Conservation (phyloP, 2,329 filamentous ascomycete genomes). For the Trichoderma semiorbis region DNA sequence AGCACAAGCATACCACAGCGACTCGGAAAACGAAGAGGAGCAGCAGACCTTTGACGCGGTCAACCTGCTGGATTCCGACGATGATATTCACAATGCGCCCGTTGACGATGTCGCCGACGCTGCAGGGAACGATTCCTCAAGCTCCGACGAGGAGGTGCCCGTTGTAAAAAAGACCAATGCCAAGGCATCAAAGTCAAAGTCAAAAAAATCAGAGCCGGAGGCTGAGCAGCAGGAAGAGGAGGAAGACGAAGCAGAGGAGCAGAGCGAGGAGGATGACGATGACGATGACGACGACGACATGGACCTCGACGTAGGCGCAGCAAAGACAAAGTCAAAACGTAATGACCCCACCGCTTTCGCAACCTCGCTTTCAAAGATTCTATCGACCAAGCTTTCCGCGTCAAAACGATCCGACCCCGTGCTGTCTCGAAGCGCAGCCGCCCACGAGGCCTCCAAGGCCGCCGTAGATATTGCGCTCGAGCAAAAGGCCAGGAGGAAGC, state of each 20-base stretch:
- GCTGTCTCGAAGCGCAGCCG: slow-evolving; percentile 76
- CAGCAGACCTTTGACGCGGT: slow-evolving; percentile 48
- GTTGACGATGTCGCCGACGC: slow-evolving; percentile 48
- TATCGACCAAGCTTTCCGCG: slow-evolving; percentile 81
- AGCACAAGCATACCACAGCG: slow-evolving; percentile 50
- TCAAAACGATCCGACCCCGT: slow-evolving; percentile 84
- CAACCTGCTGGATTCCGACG: slow-evolving; percentile 55
- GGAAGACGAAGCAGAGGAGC: slow-evolving; percentile 26
- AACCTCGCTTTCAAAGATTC: slow-evolving; percentile 88
- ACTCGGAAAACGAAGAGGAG: slow-evolving; percentile 42
- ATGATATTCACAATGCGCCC: slow-evolving; percentile 51
- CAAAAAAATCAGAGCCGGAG: slow-evolving; percentile 26
- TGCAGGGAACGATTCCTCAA: slow-evolving; percentile 34
- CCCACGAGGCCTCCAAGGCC: slow-evolving; percentile 67
- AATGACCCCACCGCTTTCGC: slow-evolving; percentile 91
- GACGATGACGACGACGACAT: slow-evolving; percentile 38
- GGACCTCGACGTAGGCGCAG: slow-evolving; percentile 33
- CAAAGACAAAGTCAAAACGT: slow-evolving; percentile 66
- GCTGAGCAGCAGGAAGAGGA: slow-evolving; percentile 28
- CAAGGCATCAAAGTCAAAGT: slow-evolving; percentile 30
- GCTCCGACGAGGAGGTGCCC: slow-evolving; percentile 36
- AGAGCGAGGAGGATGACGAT: slow-evolving; percentile 41
- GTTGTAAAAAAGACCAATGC: slow-evolving; percentile 28
- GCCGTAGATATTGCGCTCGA: slow-evolving; percentile 76
- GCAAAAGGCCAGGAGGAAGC: slow-evolving; percentile 70